These are phyloP conservation scores for Camellia lanceoleosa DNA, from an alignment of 148 eudicot genomes.

Conservation along the genomic window DNA sequence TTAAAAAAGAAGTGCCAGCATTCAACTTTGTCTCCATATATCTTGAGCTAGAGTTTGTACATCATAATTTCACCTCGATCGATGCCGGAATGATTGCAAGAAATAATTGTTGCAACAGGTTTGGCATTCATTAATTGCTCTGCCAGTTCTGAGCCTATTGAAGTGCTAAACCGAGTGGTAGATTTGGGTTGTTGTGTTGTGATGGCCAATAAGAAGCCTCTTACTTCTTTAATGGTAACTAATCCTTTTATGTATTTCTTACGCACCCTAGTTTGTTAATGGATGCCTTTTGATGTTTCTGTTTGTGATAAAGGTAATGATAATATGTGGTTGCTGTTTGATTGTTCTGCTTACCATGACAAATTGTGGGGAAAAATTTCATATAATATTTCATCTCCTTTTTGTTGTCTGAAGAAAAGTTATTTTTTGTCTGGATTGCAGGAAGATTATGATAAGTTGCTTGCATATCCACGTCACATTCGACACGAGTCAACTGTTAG, in stretches of 20 bases:
- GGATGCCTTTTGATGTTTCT: neutral
- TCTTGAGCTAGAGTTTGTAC: neutral
- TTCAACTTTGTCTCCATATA: neutral
- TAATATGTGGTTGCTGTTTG: slow-evolving; percentile 10
- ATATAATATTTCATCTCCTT: neutral
- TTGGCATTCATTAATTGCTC: slow-evolving; percentile 83
- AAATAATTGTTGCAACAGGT: slow-evolving; percentile 41
- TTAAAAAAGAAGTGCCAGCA: neutral
- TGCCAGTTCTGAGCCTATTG: slow-evolving; percentile 82
- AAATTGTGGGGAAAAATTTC: neutral
- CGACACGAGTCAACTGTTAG: slow-evolving; percentile 96
- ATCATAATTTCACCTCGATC: neutral
- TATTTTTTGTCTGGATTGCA: slow-evolving; percentile 35
- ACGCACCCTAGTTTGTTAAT: neutral
- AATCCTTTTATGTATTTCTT: neutral
- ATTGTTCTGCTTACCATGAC: neutral
- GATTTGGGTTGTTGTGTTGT: slow-evolving; percentile 71
- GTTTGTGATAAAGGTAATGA: neutral
- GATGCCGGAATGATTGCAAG: neutral
- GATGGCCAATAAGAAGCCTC: slow-evolving; percentile 96
- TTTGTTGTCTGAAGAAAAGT: neutral
- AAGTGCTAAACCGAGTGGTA: slow-evolving; percentile 47
- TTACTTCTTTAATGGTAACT: slow-evolving; percentile 75
- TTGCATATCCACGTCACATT: slow-evolving; percentile 59
- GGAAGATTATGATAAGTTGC: slow-evolving; percentile 80